phyloP scores from a whole-genome alignment of 2,329 filamentous ascomycete species.

The Drechslerella dactyloides region DNA sequence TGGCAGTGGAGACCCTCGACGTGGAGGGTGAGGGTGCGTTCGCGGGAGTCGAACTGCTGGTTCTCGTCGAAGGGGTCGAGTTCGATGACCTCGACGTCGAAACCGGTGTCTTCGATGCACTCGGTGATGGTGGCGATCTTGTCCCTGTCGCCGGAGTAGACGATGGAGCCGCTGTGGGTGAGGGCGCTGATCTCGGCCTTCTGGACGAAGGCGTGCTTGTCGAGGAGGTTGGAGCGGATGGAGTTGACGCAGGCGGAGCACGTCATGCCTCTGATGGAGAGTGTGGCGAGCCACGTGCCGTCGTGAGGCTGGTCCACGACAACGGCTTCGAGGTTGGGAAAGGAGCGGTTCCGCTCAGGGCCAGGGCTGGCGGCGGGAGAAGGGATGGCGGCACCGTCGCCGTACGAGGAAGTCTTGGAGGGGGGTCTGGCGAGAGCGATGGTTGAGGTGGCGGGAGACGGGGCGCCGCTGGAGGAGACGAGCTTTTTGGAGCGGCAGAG shows the following conservation, averaged over 20 bases:
- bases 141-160: slow-evolving; percentile 62
- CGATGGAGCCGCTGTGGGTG: slow-evolving; percentile 70
- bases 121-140: slow-evolving; percentile 62
- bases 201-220: slow-evolving; percentile 66
- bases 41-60: slow-evolving; percentile 56
- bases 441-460: slow-evolving; percentile 4
- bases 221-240: slow-evolving; percentile 66
- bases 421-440: slow-evolving; percentile 19
- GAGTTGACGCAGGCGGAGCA: slow-evolving; percentile 72
- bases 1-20: slow-evolving; percentile 39
- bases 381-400: slow-evolving; percentile 16
- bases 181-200: slow-evolving; percentile 70
- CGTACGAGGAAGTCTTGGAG: background rate
- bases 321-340: slow-evolving; percentile 50
- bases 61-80: slow-evolving; percentile 65
- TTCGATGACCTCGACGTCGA: slow-evolving; percentile 63
- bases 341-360: slow-evolving; percentile 23
- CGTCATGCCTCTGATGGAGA: slow-evolving; percentile 76
- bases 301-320: slow-evolving; percentile 58
- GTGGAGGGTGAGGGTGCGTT: slow-evolving; percentile 28
- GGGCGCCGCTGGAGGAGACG: background rate
- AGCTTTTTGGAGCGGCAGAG: slow-evolving; percentile 34
- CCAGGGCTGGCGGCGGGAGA: slow-evolving; percentile 26
- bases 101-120: slow-evolving; percentile 62
- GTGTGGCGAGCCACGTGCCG: slow-evolving; percentile 61